Evolutionary conservation across 345 rosid species (phyloP).

Genomic region (Hypericum perforatum): DNA sequence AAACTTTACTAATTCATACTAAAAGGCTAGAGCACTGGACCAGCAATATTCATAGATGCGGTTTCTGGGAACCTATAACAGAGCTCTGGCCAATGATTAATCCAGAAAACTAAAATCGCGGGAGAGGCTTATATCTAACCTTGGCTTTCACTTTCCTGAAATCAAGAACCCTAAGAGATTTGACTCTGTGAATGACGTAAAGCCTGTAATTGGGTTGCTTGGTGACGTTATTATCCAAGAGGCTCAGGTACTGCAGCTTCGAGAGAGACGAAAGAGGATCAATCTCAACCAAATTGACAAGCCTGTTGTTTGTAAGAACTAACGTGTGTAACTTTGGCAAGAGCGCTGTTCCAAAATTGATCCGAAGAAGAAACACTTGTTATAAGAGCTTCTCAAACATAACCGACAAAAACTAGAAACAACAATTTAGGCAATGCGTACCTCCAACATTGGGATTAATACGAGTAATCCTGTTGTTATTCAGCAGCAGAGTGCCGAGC

Average conservation of each 20-base stretch:
- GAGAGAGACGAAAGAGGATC: conserved; percentile 86
- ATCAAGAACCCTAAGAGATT: conserved; percentile 81
- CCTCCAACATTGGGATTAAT: conserved; percentile 89
- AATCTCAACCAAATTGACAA: conserved; percentile 94
- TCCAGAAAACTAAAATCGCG: too few species aligned
- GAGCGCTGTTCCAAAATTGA: conserved; percentile 43
- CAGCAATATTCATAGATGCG: too few species aligned
- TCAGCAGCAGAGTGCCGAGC: conserved; percentile 75
- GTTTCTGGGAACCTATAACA: too few species aligned
- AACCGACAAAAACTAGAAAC: not conserved
- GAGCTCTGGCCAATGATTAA: too few species aligned
- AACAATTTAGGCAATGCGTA: conserved; percentile 9
- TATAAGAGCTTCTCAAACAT: not conserved
- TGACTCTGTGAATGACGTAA: conserved; percentile 81
- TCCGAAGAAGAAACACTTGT: too few species aligned
- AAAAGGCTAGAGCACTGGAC: too few species aligned
- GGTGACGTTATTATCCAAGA: conserved; percentile 85
- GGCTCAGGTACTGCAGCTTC: conserved; percentile 80
- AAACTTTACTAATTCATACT: too few species aligned
- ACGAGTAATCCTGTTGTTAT: conserved; percentile 90
- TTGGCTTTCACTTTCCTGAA: conserved; percentile 86
- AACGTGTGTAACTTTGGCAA: conserved; percentile 82
- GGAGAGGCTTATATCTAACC: conserved; percentile 34
- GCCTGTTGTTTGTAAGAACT: conserved; percentile 90
- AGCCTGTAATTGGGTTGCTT: conserved; percentile 88